These are phyloP conservation scores for Pulveroboletus sp. DNA, from an alignment of 768 basidiomycete genomes.

Conservation along the genomic window DNA sequence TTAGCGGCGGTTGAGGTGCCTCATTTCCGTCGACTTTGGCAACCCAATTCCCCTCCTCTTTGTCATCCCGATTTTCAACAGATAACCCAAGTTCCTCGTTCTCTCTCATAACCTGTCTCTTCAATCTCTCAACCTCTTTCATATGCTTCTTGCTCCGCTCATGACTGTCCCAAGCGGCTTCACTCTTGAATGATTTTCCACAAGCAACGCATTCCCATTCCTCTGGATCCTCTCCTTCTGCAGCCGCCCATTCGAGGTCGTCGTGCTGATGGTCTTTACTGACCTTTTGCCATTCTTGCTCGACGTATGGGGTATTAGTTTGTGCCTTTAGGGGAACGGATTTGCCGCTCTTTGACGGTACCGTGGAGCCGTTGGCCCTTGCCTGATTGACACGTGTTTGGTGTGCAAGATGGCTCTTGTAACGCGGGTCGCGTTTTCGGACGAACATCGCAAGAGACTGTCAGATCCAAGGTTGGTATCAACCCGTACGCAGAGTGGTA, in stretches of 20 bases:
- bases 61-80: conserved; percentile 30
- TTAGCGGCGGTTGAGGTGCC: conserved; percentile 11
- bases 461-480: not conserved
- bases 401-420: conserved; percentile 56
- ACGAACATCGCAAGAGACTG: conserved; percentile 74
- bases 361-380: conserved; percentile 29
- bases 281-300: conserved; percentile 88
- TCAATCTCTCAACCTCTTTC: conserved; percentile 78
- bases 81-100: conserved; percentile 59
- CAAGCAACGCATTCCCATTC: conserved; percentile 98
- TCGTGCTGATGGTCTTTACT: conserved; percentile 31
- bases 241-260: conserved; percentile 73
- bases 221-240: conserved; percentile 66
- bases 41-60: conserved; percentile 17
- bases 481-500: not conserved
- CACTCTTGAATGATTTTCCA: conserved; percentile 81
- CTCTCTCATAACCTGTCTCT: conserved; percentile 73
- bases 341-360: conserved; percentile 23
- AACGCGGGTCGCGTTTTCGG: conserved; percentile 86
- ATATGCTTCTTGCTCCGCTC: conserved; percentile 93
- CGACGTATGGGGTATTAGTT: conserved; percentile 49
- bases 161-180: conserved; percentile 94
- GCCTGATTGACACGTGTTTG: conserved; percentile 41
- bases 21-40: conserved; percentile 8
- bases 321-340: conserved; percentile 27